These are phyloP conservation scores for Cladosporium sp. DNA, from an alignment of 2,329 filamentous ascomycete genomes.

Conservation along the genomic window DNA sequence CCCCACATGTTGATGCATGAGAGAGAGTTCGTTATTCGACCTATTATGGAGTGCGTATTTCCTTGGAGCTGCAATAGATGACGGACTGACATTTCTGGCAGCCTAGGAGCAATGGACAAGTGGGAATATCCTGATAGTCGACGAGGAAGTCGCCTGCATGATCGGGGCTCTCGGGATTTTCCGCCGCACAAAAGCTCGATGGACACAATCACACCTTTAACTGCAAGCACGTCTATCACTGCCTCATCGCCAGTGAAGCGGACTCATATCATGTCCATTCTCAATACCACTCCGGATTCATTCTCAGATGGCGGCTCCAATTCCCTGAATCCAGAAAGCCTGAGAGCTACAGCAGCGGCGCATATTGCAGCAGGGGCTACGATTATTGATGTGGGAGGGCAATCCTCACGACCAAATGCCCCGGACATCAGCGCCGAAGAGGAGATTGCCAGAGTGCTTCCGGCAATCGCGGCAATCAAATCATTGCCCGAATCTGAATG, in stretches of 20 bases:
- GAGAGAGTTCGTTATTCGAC: constrained; percentile 87
- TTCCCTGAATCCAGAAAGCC: constrained; percentile 41
- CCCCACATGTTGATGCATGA: constrained; percentile 85
- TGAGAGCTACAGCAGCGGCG: constrained; percentile 55
- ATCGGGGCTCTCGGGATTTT: too few relatives aligned
- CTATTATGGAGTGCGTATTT: constrained; percentile 66
- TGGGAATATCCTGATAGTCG: constrained; percentile 29
- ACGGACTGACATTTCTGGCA: not conserved
- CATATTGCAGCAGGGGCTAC: constrained; percentile 69
- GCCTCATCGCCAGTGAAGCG: not conserved
- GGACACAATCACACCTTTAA: not conserved
- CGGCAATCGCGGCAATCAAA: constrained; percentile 71
- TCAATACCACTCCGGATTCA: constrained; percentile 93
- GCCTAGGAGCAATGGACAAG: not conserved
- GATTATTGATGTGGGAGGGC: constrained; percentile 89
- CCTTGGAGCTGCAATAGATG: not conserved
- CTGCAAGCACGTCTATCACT: not conserved
- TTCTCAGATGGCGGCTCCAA: constrained; percentile 87
- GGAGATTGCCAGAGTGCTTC: constrained; percentile 74
- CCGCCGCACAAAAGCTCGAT: not conserved
- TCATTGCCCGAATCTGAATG: constrained; percentile 57
- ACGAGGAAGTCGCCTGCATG: constrained; percentile 32
- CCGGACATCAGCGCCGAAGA: constrained; percentile 65
- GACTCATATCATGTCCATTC: constrained; percentile 86
- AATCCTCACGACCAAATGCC: constrained; percentile 80